Evolutionary conservation across 139 green algal species (phyloP), one percentile per base, ranked within the genome.

Genomic region (Zygnema cylindricum): DNA sequence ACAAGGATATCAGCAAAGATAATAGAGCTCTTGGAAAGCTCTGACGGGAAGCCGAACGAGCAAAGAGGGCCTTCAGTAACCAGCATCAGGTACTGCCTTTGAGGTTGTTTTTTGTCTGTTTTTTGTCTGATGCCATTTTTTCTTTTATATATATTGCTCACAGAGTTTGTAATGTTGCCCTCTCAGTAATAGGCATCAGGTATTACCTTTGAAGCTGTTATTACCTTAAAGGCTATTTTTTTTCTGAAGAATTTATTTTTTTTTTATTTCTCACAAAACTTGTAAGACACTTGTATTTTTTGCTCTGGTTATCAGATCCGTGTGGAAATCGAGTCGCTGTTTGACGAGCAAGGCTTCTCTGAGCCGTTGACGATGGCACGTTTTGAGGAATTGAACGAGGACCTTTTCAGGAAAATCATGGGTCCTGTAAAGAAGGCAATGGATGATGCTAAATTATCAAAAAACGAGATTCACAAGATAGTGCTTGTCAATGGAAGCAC

Each of bases 361-460:
- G 97, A 99, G 95, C 96, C 98, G 0, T 94, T 99, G 35, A 99
- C 98, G 0, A 95, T 97, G 69, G 98, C 98, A 0, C 95, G 98
- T 42, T 99, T 99, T 86, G 98, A 99, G 95, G 98, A 99, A 94
- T 95, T 99, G 40, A 99, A 98, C 95, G 95, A 94, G 82, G 98
- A 99, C 89, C 94, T 99, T 43, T 99, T 99, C 95, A 95, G 95
- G 87, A 98, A 98, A 95, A 99, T 96, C 32, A 95, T 99, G 93
- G 95, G 94, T 3, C 97, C 98, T 3, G 98, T 99, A 3, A 96
- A 97, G 93, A 93, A 98, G 93, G 97, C 97, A 22, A 94, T 99
- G 93, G 95, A 98, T 75, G 97, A 99, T 87, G 97, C 97, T 55
- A 90, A 91, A 77, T 81, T 98, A 91, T 96, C 98, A 92, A 98